Evolutionary conservation across 2,329 filamentous ascomycete species (phyloP).

Genomic region (Cladosporium cucumerinum): DNA sequence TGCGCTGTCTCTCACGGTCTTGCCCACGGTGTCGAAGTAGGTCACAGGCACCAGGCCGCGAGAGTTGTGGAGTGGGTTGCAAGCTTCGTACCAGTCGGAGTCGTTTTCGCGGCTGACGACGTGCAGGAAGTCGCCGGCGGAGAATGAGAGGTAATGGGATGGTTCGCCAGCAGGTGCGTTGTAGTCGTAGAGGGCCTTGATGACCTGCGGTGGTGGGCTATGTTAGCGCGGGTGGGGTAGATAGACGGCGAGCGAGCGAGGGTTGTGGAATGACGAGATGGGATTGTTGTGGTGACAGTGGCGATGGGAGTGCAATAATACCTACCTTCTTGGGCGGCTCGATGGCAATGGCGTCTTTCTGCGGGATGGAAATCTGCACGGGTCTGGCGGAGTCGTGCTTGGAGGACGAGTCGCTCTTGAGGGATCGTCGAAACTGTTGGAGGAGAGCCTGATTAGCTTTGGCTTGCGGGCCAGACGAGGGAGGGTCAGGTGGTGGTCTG

Average conservation of each 20-base stretch:
- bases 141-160: constrained; percentile 73
- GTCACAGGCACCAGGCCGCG: constrained; percentile 89
- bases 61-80: constrained; percentile 86
- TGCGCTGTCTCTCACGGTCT: constrained; percentile 84
- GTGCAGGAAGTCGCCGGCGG: constrained; percentile 95
- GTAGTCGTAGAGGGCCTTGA: constrained; percentile 94
- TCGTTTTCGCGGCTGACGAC: constrained; percentile 96
- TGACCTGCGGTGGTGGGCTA: constrained; percentile 61
- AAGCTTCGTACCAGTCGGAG: constrained; percentile 95
- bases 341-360: constrained; percentile 84
- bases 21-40: constrained; percentile 89
- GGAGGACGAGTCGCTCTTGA: constrained; percentile 66
- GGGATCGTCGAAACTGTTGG: constrained; percentile 68
- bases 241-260: background rate
- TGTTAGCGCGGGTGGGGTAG: constrained; percentile 4
- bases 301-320: constrained; percentile 28
- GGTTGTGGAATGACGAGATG: background rate
- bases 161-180: constrained; percentile 59
- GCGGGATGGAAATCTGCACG: constrained; percentile 71
- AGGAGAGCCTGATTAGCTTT: constrained; percentile 14
- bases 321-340: constrained; percentile 94
- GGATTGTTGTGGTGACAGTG: background rate
- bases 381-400: constrained; percentile 65
- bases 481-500: background rate
- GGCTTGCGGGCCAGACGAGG: background rate